These are phyloP conservation scores for Xenosphaeropsis pyriputrescens DNA, from an alignment of 2,329 filamentous ascomycete species.

Conservation along the genomic window DNA sequence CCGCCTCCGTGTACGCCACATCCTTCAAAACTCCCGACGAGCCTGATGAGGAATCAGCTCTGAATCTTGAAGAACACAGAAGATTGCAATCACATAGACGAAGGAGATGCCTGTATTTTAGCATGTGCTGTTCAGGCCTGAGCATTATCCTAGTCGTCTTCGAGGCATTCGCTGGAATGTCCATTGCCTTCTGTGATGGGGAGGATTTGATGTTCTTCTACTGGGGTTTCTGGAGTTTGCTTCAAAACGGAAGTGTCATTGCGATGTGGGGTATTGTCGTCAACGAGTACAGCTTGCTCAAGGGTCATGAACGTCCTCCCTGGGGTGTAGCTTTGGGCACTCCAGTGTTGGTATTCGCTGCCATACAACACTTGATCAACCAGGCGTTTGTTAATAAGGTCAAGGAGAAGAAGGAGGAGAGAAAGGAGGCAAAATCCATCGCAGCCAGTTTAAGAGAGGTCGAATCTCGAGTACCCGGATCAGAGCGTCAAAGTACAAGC, in stretches of 20 bases:
- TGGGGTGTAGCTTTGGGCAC: slow-evolving; percentile 43
- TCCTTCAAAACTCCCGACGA: not conserved
- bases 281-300: slow-evolving; percentile 29
- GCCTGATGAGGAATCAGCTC: not conserved
- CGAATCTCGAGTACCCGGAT: no score
- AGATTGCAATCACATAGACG: slow-evolving; percentile 1
- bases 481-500: no score
- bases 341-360: slow-evolving; percentile 36
- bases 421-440: not conserved
- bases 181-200: slow-evolving; percentile 34
- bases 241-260: slow-evolving; percentile 38
- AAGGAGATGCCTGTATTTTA: slow-evolving; percentile 24
- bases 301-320: slow-evolving; percentile 32
- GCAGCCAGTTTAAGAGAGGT: no score
- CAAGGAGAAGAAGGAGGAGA: not conserved
- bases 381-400: not conserved
- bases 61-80: not conserved
- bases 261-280: slow-evolving; percentile 39
- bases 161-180: slow-evolving; percentile 28
- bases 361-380: not conserved
- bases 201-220: slow-evolving; percentile 41
- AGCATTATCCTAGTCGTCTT: slow-evolving; percentile 32
- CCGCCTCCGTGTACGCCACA: slow-evolving; percentile 15
- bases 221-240: slow-evolving; percentile 43
- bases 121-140: slow-evolving; percentile 26